phyloP scores from a whole-genome alignment of 2,329 filamentous ascomycete species.

The Claviceps purpurea region DNA sequence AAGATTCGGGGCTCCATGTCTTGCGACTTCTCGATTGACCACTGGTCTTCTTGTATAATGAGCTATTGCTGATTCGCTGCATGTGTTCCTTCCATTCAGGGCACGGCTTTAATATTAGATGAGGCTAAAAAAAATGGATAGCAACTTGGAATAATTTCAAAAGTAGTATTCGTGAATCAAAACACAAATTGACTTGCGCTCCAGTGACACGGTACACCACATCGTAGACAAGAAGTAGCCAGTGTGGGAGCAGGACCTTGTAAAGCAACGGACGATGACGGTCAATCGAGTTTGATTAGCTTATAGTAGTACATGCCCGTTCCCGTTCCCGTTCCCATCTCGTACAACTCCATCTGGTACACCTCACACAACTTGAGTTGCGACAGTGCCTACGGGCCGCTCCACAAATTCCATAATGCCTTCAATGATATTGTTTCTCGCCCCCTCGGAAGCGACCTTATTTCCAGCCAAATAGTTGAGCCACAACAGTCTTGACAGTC shows the following conservation, averaged over 20 bases:
- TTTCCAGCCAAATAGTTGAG: conserved; percentile 78
- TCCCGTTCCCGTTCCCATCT: neutral
- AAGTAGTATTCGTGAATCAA: neutral
- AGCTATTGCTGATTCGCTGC: conserved; percentile 1
- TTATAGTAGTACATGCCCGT: neutral
- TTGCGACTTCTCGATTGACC: neutral
- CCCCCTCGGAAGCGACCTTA: conserved; percentile 73
- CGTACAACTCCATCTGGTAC: neutral
- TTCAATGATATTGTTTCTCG: conserved; percentile 69
- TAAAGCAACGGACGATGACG: too few species aligned
- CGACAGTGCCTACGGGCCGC: conserved; percentile 75
- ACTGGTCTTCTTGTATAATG: neutral
- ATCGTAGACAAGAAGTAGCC: neutral
- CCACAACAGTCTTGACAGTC: conserved; percentile 73
- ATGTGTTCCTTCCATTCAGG: neutral
- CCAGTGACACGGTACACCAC: neutral
- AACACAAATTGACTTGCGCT: neutral
- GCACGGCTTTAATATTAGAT: conserved; percentile 2
- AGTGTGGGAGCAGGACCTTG: too few species aligned
- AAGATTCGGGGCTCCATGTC: neutral
- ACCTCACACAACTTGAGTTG: conserved; percentile 52
- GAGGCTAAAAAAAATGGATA: neutral
- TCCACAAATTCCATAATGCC: conserved; percentile 82
- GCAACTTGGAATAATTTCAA: neutral
- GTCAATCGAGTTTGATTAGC: neutral